Base-by-base conservation (phyloP, 1,139 yeast species). In the Chernovozyma aurita region DNA sequence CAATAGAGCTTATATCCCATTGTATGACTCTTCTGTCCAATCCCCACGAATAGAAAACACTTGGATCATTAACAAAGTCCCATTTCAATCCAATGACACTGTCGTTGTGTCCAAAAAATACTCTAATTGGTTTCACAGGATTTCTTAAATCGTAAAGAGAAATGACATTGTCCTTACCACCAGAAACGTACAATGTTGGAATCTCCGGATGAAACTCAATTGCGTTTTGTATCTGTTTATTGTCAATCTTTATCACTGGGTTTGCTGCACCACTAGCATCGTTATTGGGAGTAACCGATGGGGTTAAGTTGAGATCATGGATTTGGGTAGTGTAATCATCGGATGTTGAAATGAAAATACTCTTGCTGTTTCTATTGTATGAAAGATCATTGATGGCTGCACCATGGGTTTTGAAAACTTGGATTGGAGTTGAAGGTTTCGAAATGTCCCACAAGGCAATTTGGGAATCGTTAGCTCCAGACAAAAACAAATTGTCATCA, bases 301-400 rank as follows among this genome's bases (percentile, higher is more conserved):
- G 36, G 4, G 17, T 22, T 7, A 30, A 22, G 49, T 95, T 73
- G 18, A 76, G 57, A 52, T 88, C 97, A 48, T 76, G 82, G 29
- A 88, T 61, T 36, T 76, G 78, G 24, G 88, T 65, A 3, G 77
- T 66, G 39, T 73, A 73, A 52, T 84, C 95, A 52, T 85, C 95
- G 6, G 87, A 71, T 5, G 76, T 90, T 3, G 88, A 77, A 0
- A 81, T 94, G 53, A 85, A 78, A 18, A 83, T 47, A 3, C 66
- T 58, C 17, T 66, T 57, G 34, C 69, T 57, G 33, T 53, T 48
- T 30, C 61, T 57, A 45, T 75, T 80, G 74, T 80, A 76, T 3
- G 82, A 61, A 26, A 80, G 47, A 46, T 75, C 85, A 52, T 78
- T 79, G 18, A 80, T 69, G 2, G 70, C 73, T 1, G 77, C 73